phyloP scores from a whole-genome alignment of 805 yeast species.

The Teunomyces gatunensis region DNA sequence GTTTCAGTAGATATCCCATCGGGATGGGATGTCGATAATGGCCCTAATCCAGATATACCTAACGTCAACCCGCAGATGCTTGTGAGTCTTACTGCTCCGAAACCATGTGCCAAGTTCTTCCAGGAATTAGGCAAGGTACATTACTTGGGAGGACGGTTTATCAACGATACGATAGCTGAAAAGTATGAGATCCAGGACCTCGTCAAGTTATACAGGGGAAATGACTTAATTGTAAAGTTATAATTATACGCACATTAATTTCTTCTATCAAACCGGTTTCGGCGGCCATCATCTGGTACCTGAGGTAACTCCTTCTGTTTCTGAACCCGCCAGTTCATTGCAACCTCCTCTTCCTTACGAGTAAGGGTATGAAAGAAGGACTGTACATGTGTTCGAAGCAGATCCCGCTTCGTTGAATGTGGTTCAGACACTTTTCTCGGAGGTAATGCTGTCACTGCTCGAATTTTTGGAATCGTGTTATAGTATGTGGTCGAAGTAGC shows the following conservation, averaged over 20 bases:
- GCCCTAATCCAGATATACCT: constrained; percentile 49
- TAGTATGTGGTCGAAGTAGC: background rate
- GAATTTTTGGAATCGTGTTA: background rate
- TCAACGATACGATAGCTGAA: constrained; percentile 61
- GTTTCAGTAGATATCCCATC: constrained; percentile 90
- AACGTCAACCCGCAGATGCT: constrained; percentile 62
- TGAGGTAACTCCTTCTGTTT: background rate
- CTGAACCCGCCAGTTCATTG: background rate
- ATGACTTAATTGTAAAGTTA: constrained; percentile 38
- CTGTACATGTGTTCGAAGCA: background rate
- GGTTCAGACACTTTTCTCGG: background rate
- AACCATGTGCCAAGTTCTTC: constrained; percentile 68
- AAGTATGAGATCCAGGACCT: constrained; percentile 66
- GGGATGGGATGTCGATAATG: constrained; percentile 95
- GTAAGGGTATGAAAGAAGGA: background rate
- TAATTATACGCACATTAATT: constrained; percentile 7
- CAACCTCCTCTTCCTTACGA: constrained; percentile 1
- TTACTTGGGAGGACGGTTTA: constrained; percentile 89
- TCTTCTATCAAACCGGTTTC: constrained; percentile 2
- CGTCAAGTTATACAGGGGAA: constrained; percentile 25
- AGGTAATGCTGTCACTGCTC: background rate
- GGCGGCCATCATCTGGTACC: background rate
- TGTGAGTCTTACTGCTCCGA: constrained; percentile 90
- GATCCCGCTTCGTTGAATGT: background rate
- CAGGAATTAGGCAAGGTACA: constrained; percentile 41